These are phyloP conservation scores for Meyerozyma elateridarum DNA, from an alignment of 1,139 yeast species.

Conservation along the genomic window DNA sequence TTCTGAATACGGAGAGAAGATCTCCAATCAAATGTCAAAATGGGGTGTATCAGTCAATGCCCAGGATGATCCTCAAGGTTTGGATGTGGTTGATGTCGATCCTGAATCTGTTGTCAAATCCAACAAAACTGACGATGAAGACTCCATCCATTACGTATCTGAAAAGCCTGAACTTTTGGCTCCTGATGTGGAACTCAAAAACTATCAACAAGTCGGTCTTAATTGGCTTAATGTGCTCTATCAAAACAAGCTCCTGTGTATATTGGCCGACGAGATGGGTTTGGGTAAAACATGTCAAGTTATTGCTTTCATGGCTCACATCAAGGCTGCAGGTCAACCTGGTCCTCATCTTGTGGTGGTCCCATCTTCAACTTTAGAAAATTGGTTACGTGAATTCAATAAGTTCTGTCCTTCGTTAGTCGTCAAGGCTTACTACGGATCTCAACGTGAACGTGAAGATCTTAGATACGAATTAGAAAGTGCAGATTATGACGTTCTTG, in stretches of 20 bases:
- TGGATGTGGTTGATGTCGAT: slow-evolving; percentile 48
- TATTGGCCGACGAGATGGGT: slow-evolving; percentile 98
- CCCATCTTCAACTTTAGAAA: slow-evolving; percentile 94
- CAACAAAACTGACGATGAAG: slow-evolving; percentile 22
- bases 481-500: slow-evolving; percentile 79
- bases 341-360: slow-evolving; percentile 87
- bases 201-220: slow-evolving; percentile 91
- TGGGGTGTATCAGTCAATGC: slow-evolving; percentile 85
- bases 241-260: slow-evolving; percentile 76
- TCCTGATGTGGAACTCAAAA: slow-evolving; percentile 63
- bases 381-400: slow-evolving; percentile 92
- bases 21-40: slow-evolving; percentile 64
- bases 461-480: slow-evolving; percentile 65
- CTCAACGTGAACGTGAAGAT: slow-evolving; percentile 79
- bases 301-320: slow-evolving; percentile 83
- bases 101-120: slow-evolving; percentile 13
- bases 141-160: slow-evolving; percentile 47
- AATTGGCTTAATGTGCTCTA: slow-evolving; percentile 88
- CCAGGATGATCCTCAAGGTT: slow-evolving; percentile 38
- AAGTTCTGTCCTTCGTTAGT: slow-evolving; percentile 78
- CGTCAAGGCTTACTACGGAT: slow-evolving; percentile 92
- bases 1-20: slow-evolving; percentile 66
- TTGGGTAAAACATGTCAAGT: slow-evolving; percentile 96
- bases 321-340: slow-evolving; percentile 47
- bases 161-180: slow-evolving; percentile 68